Base-by-base conservation (phyloP, 306 rosid genomes). In the Gynostemma pentaphyllum region DNA sequence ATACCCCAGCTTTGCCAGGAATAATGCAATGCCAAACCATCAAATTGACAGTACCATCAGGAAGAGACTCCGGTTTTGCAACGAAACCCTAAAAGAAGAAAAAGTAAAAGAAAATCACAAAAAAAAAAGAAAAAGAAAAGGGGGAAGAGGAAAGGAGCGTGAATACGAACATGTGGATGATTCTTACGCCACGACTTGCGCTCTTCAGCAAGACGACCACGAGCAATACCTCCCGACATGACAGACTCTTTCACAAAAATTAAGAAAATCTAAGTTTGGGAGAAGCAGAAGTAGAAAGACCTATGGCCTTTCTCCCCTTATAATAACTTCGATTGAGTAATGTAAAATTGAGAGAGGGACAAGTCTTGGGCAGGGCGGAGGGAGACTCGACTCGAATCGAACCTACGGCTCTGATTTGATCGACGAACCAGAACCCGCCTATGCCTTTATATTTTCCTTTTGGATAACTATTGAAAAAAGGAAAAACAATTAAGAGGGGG, bases 11-110 rank as follows among this genome's bases (percentile, higher is more conserved):
- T 72, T 87, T 91, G 36, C 97, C 95, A 21, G 96, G 96, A 60
- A 91, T 87, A 30, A 90, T 91, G 84, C 97, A 91, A 87, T 91
- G 90, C 96, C 97, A 91, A 2, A 75, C 74, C 97, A 91, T 91
- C 91, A 91, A 80, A 80, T 87, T 91, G 21, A 91, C 84, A 3
- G 95, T 79, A 10, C 95, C 95, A 70, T 91, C 95, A 0, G 95
- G 56, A 16, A 76, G 59, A 51, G 89, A 85, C 84, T 87, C 95
- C 29, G 96, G 97, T 70, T 87, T 91, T 48, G 97, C 96, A 61
- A 91, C 96, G 47, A 91, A 87, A 80, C 96, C 97, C 97, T 91
- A 81, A 71, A 70, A 16, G 45, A 70, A 29, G 23, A 41, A 70
- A 2, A 34, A 22, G 2, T 13, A 45, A 44, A 52, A 28, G 5